Base-by-base conservation (phyloP, 805 yeast genomes). In the Nakazawaea ambrosiae region DNA sequence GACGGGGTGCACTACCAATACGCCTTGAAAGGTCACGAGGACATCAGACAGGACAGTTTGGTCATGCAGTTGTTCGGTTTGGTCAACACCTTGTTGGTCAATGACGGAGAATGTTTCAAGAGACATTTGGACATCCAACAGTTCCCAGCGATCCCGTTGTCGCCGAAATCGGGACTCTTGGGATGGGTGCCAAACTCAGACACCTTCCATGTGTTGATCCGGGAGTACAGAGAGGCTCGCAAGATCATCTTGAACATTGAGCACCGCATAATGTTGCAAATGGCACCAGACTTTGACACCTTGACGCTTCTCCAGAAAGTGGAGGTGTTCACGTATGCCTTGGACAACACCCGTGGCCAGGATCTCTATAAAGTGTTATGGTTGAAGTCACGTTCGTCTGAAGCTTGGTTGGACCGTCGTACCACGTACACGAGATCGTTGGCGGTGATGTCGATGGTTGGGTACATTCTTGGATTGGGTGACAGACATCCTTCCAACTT, bases 361-460 rank as follows among this genome's bases (percentile, higher is more conserved):
- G 99, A 92, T 60, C 66, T 92, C 47, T 90, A 92, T 61, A 83
- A 90, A 48, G 96, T 94, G 3, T 64, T 94, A 49, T 92, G 99
- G 99, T 71, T 92, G 47, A 92, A 92, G 63, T 85, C 96, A 33
- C 78, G 92, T 47, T 86, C 96, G 0, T 87, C 97, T 0, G 99
- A 92, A 58, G 88, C 96, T 0, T 92, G 99, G 99, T 67, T 92
- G 27, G 97, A 92, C 54, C 76, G 99, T 49, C 78, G 99, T 56
- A 90, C 97, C 0, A 89, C 95, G 2, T 92, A 92, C 54, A 90
- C 97, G 0, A 70, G 98, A 40, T 92, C 97, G 0, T 66, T 92
- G 46, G 98, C 98, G 0, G 96, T 87, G 4, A 94, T 92, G 97
- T 90, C 97, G 0, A 92, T 92, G 96, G 96, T 83, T 30, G 99